Percentiles rank a stretch among this genome's conserved stretches.
Conservation (phyloP, 1,284 basidiomycete species). For the Cryptococcus maquisensis region DNA sequence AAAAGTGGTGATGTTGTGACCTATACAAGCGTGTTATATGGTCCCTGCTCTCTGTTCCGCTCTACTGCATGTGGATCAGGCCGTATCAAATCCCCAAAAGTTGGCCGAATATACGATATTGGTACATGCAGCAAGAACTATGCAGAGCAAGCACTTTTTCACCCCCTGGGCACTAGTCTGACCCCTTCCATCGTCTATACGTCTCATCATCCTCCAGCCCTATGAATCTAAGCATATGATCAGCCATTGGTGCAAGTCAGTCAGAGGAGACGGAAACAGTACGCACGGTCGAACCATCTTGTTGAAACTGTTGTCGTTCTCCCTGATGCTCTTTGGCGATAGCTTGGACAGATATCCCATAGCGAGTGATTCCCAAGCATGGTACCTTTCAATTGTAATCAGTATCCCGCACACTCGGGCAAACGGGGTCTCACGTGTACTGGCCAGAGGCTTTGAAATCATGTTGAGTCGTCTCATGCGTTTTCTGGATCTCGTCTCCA, state of each 20-base stretch:
- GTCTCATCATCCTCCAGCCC: constrained; percentile 36
- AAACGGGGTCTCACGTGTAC: constrained; percentile 40
- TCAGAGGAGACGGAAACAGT: background rate
- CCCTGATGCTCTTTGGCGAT: constrained; percentile 36
- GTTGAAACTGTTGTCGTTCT: constrained; percentile 45
- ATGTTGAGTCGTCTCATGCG: constrained; percentile 39
- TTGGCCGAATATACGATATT: background rate
- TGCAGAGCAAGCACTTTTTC: background rate
- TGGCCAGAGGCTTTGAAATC: constrained; percentile 42
- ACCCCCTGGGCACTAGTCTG: background rate
- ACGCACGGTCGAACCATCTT: constrained; percentile 45
- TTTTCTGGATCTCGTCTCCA: constrained; percentile 39
- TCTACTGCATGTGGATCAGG: no score
- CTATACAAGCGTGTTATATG: no score
- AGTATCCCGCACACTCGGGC: background rate
- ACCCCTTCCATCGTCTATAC: constrained; percentile 23
- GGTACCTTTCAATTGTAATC: constrained; percentile 33
- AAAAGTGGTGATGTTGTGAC: no score
- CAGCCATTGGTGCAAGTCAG: background rate
- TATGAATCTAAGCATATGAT: constrained; percentile 21
- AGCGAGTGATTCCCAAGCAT: constrained; percentile 50
- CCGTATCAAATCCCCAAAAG: no score
- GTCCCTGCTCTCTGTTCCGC: no score
- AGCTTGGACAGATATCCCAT: constrained; percentile 43
- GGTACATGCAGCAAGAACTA: background rate